phyloP scores from a whole-genome alignment of 306 rosid genomes.

The Cyclanthera cordifolia region DNA sequence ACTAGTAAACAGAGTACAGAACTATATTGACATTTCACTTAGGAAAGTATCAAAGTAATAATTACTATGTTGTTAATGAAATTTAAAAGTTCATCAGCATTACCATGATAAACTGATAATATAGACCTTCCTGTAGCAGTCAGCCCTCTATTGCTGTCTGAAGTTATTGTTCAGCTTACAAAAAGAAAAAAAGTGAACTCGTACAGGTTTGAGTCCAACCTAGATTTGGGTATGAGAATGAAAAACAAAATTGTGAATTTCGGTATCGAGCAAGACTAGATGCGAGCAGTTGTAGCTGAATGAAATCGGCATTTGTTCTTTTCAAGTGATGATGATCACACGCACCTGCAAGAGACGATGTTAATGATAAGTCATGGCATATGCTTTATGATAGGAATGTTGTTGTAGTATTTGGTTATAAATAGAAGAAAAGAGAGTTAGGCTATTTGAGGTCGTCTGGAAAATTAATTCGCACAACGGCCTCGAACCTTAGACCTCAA shows the following conservation, averaged over 20 bases:
- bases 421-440: too few species aligned
- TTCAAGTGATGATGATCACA: not conserved
- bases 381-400: not conserved
- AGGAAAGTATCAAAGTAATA: not conserved
- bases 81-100: not conserved
- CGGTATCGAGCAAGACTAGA: not conserved
- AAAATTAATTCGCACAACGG: too few species aligned
- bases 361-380: not conserved
- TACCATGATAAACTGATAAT: not conserved
- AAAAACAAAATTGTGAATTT: not conserved
- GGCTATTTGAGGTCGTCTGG: too few species aligned
- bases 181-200: not conserved
- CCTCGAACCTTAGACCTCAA: too few species aligned
- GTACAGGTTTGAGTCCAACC: not conserved
- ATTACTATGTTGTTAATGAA: not conserved
- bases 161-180: conserved; percentile 9
- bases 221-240: not conserved
- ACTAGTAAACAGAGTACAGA: not conserved
- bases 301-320: not conserved
- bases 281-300: not conserved
- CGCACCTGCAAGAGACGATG: not conserved
- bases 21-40: not conserved
- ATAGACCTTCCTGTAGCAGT: not conserved
- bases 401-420: too few species aligned
- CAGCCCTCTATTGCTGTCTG: not conserved